These are phyloP conservation scores for Otatea glauca DNA, from an alignment of 176 grass and related monocot species.

Conservation along the genomic window DNA sequence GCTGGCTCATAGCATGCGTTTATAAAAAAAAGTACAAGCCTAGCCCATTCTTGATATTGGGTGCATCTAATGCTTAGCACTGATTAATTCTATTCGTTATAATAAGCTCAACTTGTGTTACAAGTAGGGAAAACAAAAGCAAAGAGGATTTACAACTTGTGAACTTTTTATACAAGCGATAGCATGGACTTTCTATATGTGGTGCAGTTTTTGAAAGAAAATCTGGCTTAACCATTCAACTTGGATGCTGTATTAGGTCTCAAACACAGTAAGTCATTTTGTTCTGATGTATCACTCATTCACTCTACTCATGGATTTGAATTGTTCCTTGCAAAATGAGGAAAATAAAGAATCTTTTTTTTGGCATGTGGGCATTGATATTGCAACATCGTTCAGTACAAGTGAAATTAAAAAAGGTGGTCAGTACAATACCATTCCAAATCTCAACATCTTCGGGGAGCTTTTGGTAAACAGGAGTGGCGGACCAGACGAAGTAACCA, in stretches of 20 bases:
- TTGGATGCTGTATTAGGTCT: neutral
- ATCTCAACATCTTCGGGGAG: slow-evolving; percentile 89
- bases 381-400: neutral
- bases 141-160: neutral
- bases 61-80: neutral
- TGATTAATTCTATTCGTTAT: neutral
- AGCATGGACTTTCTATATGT: neutral
- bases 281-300: neutral
- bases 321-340: neutral
- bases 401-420: neutral
- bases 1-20: neutral
- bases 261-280: neutral
- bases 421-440: slow-evolving; percentile 73
- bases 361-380: neutral
- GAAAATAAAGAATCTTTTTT: slow-evolving; percentile 11
- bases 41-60: neutral
- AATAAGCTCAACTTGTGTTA: neutral
- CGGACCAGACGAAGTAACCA: slow-evolving; percentile 98
- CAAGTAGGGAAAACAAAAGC: neutral
- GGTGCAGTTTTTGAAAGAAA: neutral
- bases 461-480: slow-evolving; percentile 93
- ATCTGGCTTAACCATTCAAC: neutral
- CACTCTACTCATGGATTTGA: slow-evolving; percentile 3
- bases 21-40: neutral
- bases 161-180: neutral